Evolutionary conservation across 1,284 basidiomycete genomes (phyloP).

Genomic region (Afroboletus lepidellus): DNA sequence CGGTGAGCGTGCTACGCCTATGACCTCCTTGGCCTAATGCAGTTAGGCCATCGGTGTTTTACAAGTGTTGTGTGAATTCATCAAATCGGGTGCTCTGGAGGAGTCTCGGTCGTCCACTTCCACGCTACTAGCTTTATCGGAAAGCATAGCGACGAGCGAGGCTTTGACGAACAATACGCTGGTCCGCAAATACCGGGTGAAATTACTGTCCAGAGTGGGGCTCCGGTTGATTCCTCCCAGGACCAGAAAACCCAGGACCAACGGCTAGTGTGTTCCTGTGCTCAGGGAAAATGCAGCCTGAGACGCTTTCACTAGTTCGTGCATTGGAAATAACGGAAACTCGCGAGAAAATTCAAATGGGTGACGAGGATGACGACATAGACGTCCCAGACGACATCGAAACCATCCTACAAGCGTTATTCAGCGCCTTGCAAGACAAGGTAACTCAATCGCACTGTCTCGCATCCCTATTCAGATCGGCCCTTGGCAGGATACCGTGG

Average conservation of each 20-base stretch:
- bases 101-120: slow-evolving; percentile 47
- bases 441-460: slow-evolving; percentile 40
- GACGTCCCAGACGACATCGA: slow-evolving; percentile 86
- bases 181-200: slow-evolving; percentile 64
- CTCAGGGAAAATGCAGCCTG: slow-evolving; percentile 2
- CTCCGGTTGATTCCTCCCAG: slow-evolving; percentile 61
- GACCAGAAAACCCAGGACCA: slow-evolving; percentile 36
- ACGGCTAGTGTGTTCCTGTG: slow-evolving; percentile 25
- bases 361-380: slow-evolving; percentile 45
- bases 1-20: slow-evolving; percentile 39
- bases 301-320: slow-evolving; percentile 22
- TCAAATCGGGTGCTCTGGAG: slow-evolving; percentile 63
- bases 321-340: slow-evolving; percentile 17
- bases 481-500: slow-evolving; percentile 78
- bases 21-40: slow-evolving; percentile 5
- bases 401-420: slow-evolving; percentile 68
- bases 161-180: slow-evolving; percentile 55
- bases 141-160: slow-evolving; percentile 40
- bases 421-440: slow-evolving; percentile 80
- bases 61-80: slow-evolving; percentile 72
- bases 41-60: slow-evolving; percentile 68
- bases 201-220: slow-evolving; percentile 62
- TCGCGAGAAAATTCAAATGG: slow-evolving; percentile 1
- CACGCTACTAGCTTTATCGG: slow-evolving; percentile 45
- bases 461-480: not conserved